Percentiles rank a stretch among this genome's conserved stretches.
Conservation (phyloP, 176 grass and related monocot species). For the Canna indica region DNA sequence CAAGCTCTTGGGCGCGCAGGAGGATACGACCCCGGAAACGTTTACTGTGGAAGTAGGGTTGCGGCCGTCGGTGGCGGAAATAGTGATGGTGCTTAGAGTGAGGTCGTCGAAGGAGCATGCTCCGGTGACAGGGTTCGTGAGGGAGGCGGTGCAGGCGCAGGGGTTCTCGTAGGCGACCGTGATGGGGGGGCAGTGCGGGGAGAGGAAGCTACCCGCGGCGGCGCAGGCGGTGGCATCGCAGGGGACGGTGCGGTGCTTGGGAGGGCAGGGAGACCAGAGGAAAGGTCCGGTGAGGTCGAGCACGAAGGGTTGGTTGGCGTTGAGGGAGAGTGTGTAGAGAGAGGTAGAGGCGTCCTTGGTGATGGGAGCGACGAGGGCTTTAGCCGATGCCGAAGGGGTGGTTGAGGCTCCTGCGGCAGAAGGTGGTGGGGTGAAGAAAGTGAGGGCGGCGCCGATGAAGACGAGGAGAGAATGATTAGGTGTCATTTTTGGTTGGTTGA, state of each 20-base stretch:
- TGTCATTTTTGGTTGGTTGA: too few relatives aligned
- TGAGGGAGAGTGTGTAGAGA: slow-evolving; percentile 3
- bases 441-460: too few relatives aligned
- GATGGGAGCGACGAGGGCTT: neutral
- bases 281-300: slow-evolving; percentile 45
- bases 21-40: slow-evolving; percentile 19
- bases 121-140: slow-evolving; percentile 34
- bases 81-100: slow-evolving; percentile 7
- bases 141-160: slow-evolving; percentile 42
- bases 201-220: slow-evolving; percentile 19
- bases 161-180: neutral
- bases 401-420: too few relatives aligned
- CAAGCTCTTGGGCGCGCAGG: slow-evolving; percentile 30
- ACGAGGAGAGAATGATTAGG: too few relatives aligned
- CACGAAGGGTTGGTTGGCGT: slow-evolving; percentile 19
- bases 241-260: slow-evolving; percentile 4
- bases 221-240: slow-evolving; percentile 15
- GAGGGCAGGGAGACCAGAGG: slow-evolving; percentile 31
- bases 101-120: slow-evolving; percentile 17
- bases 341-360: neutral
- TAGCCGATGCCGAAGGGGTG: neutral
- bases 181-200: neutral
- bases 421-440: too few relatives aligned
- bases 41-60: slow-evolving; percentile 25
- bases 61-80: slow-evolving; percentile 49